phyloP scores from a whole-genome alignment of 73 alveolate genomes.

The Paramecium tetraurelia region DNA sequence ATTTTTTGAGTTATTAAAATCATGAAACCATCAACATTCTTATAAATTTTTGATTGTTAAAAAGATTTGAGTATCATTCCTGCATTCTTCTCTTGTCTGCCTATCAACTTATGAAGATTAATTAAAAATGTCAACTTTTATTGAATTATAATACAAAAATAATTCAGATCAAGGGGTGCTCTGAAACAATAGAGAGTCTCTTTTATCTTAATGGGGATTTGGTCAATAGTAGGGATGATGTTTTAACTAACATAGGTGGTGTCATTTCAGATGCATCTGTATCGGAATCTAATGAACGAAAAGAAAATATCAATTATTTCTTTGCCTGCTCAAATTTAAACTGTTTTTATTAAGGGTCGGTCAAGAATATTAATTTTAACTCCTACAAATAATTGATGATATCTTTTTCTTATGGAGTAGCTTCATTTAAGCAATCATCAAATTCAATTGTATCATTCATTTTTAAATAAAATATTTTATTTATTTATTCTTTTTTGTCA shows the following conservation, averaged over 20 bases:
- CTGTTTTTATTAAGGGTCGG: constrained; percentile 34
- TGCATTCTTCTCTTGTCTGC: too few species aligned
- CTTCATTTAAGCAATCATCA: not conserved
- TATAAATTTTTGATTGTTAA: too few species aligned
- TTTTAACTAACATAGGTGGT: constrained; percentile 1
- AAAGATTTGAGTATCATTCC: too few species aligned
- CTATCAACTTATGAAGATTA: too few species aligned
- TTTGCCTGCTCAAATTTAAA: constrained; percentile 1
- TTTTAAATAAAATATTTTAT: constrained; percentile 4
- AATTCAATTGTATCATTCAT: not conserved
- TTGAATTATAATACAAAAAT: not conserved
- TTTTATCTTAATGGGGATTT: constrained; percentile 35
- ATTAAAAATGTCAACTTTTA: too few species aligned
- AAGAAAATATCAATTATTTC: not conserved
- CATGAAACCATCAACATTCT: too few species aligned
- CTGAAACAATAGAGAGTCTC: constrained; percentile 11
- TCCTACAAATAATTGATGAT: not conserved
- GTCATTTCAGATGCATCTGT: constrained; percentile 19
- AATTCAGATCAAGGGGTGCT: not conserved
- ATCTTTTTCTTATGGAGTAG: not conserved
- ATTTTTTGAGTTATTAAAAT: too few species aligned
- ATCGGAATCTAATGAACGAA: constrained; percentile 20
- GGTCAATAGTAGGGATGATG: not conserved
- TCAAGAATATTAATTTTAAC: not conserved
- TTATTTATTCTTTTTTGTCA: not conserved